Base-by-base conservation (phyloP, 2,329 filamentous ascomycete genomes). In the Coccinonectria pachysandricola region DNA sequence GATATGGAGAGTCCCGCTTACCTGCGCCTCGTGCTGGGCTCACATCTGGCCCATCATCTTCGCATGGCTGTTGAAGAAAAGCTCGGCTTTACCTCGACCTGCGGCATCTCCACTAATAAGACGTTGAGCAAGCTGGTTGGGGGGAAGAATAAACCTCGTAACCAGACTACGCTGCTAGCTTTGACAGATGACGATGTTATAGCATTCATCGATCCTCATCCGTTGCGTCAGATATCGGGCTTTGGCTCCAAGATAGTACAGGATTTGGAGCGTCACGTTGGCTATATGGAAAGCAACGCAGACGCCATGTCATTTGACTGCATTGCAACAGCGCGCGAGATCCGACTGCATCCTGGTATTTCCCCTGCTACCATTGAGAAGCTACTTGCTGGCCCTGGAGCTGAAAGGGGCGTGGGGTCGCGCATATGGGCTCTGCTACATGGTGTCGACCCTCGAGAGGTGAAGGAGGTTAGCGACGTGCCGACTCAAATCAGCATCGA, bases 401-500 rank as follows among this genome's bases (percentile, higher is more conserved):
- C 73, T 3, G 74, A 80, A 31, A 73, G 70, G 40, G 82, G 79
- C 15, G 74, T 86, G 27, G 84, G 85, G 1, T 50, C 60, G 17
- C 79, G 74, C 40, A 59, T 86, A 3, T 96, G 85, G 85, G 64
- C 61, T 11, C 61, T 94, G 6, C 58, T 96, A 3, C 79, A 95
- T 49, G 88, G 87, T 5, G 64, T 85, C 15, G 88, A 96, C 50
- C 59, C 75, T 27, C 65, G 69, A 1, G 75, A 83, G 32, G 85
- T 96, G 11, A 74, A 75, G 25, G 65, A 75, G 36, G 79, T 75
- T 2, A 72, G 71, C 40, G 70, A 75, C 22, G 56, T 92, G 2
- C 88, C 88, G 0, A 75, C 74, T 2, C 87, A 95, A 53, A 92
- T 96, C 49, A 91, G 84, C 52, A 91, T 96, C 37, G 88, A 96